These are phyloP conservation scores for grape (Vitis vinifera) DNA, from an alignment of 164 flowering plant genomes.

Conservation along the genomic window ASM3070453v1 NC_081819.1:22414501-22415000, in stretches of 20 bases:
- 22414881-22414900: constrained; percentile 61
- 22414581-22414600: not conserved
- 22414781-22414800: no score
- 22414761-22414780: no score
- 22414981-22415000: constrained; percentile 57
- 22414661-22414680: not conserved
- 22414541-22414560: not conserved
- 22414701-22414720: not conserved
- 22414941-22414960: constrained; percentile 73
- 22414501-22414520: not conserved
- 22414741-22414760: no score
- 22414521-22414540: not conserved
- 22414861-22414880: not conserved
- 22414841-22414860: not conserved
- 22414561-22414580: not conserved
- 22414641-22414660: not conserved
- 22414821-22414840: no score
- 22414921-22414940: constrained; percentile 97
- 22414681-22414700: no score
- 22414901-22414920: constrained; percentile 92
- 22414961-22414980: constrained; percentile 99
- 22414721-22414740: no score
- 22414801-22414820: not conserved
- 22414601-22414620: not conserved
- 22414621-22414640: not conserved